Evolutionary conservation across 345 rosid genomes (phyloP).

Genomic region (Syzygium aromaticum): DNA sequence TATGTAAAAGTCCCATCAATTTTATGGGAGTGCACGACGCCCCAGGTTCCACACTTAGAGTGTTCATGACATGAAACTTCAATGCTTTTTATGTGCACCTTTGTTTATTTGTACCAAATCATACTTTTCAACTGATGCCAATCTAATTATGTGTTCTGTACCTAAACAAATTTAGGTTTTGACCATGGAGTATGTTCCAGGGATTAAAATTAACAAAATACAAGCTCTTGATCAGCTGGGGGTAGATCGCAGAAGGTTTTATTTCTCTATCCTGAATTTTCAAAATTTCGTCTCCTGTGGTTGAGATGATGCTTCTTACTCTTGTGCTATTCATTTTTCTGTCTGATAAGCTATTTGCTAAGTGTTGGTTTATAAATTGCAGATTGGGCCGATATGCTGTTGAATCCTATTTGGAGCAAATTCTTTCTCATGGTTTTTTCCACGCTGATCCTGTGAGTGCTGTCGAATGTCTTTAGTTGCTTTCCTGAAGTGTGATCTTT

Average conservation of each 20-base stretch:
- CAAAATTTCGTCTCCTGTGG: not conserved
- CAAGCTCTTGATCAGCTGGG: conserved; percentile 88
- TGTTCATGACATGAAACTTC: not conserved
- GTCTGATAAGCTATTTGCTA: not conserved
- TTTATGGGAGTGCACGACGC: conserved; percentile 82
- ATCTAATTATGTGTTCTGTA: not conserved
- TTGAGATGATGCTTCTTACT: not conserved
- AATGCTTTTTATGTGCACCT: not conserved
- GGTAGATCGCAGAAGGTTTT: conserved; percentile 84
- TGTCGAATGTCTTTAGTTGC: not conserved
- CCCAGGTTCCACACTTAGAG: conserved; percentile 45
- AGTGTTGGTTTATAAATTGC: conserved; percentile 6
- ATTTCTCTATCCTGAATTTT: not conserved
- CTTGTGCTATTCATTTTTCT: not conserved
- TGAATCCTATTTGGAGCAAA: conserved; percentile 98
- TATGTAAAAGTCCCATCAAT: conserved; percentile 88
- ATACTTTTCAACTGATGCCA: not conserved
- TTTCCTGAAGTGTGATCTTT: not conserved
- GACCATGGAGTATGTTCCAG: conserved; percentile 99
- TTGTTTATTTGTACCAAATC: not conserved
- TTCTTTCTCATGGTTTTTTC: conserved; percentile 95
- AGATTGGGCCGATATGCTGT: conserved; percentile 95
- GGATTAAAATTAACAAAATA: conserved; percentile 91
- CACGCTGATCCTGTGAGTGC: conserved; percentile 93
- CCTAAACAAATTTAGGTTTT: conserved; percentile 41